Conservation (phyloP, 345 rosid species). For the thale cress (Arabidopsis thaliana) region DNA sequence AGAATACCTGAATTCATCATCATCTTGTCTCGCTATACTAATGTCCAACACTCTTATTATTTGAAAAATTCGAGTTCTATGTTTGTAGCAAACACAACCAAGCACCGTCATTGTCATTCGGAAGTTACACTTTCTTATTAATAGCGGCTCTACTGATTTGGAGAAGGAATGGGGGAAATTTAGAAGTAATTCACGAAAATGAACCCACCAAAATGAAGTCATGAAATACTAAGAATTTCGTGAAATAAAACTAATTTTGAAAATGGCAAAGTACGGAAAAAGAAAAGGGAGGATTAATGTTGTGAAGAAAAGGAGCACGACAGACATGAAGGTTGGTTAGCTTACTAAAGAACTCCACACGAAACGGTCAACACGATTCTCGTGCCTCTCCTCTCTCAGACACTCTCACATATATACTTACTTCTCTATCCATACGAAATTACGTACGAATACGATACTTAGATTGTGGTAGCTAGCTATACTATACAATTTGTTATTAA, state of each 20-base stretch:
- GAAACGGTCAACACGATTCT: slow-evolving; percentile 88
- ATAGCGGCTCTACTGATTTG: too few relatives aligned
- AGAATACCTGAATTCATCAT: slow-evolving; percentile 54
- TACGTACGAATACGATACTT: too few relatives aligned
- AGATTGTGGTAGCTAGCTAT: too few relatives aligned
- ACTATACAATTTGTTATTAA: too few relatives aligned
- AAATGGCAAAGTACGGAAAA: background rate
- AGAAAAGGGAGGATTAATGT: slow-evolving; percentile 38
- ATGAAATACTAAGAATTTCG: background rate
- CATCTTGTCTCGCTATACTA: background rate
- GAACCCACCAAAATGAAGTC: too few relatives aligned
- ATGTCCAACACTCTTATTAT: background rate
- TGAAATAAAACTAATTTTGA: background rate
- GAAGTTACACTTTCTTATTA: too few relatives aligned
- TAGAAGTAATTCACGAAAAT: too few relatives aligned
- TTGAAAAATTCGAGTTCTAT: background rate
- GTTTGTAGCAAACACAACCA: background rate
- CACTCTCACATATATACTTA: slow-evolving; percentile 24
- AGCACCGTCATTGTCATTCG: too few relatives aligned
- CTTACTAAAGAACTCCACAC: slow-evolving; percentile 59
- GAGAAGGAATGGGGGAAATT: too few relatives aligned
- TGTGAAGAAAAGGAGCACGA: slow-evolving; percentile 49
- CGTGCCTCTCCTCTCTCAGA: slow-evolving; percentile 58
- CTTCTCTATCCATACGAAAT: too few relatives aligned
- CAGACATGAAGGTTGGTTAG: slow-evolving; percentile 55